Conservation (phyloP, 306 rosid genomes). For the Castanea mollissima region DNA sequence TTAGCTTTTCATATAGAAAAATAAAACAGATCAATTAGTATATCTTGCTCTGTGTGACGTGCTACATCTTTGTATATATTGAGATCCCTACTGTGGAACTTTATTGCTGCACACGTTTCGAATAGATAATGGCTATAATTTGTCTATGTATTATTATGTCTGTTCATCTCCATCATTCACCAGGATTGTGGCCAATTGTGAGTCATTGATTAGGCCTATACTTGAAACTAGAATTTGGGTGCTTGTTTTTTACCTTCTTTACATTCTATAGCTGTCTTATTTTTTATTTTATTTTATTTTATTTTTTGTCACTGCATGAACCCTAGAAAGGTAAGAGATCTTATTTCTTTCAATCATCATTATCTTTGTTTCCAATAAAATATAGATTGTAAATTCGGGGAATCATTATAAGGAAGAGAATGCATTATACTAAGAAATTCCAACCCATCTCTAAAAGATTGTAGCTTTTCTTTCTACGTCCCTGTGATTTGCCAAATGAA, state of each 20-base stretch:
- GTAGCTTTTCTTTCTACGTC: neutral
- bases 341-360: constrained; percentile 27
- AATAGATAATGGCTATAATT: constrained; percentile 15
- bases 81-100: constrained; percentile 29
- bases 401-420: constrained; percentile 24
- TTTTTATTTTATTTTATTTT: too few species aligned
- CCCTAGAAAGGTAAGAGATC: constrained; percentile 43
- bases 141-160: neutral
- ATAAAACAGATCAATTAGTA: constrained; percentile 3
- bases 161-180: neutral
- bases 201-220: neutral
- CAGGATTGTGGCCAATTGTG: neutral
- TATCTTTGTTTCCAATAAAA: constrained; percentile 21
- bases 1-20: constrained; percentile 40
- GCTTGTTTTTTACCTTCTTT: constrained; percentile 20
- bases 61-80: constrained; percentile 12
- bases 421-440: constrained; percentile 13
- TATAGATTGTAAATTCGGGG: neutral
- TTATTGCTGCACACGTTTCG: constrained; percentile 26
- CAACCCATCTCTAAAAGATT: constrained; percentile 18
- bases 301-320: constrained; percentile 28
- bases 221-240: constrained; percentile 1
- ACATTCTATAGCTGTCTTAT: constrained; percentile 2
- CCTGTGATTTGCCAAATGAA: neutral
- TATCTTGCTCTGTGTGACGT: neutral